Evolutionary conservation across 768 basidiomycete genomes (phyloP), one percentile per base, ranked within the genome.

Genomic region (Mycena galericulata): DNA sequence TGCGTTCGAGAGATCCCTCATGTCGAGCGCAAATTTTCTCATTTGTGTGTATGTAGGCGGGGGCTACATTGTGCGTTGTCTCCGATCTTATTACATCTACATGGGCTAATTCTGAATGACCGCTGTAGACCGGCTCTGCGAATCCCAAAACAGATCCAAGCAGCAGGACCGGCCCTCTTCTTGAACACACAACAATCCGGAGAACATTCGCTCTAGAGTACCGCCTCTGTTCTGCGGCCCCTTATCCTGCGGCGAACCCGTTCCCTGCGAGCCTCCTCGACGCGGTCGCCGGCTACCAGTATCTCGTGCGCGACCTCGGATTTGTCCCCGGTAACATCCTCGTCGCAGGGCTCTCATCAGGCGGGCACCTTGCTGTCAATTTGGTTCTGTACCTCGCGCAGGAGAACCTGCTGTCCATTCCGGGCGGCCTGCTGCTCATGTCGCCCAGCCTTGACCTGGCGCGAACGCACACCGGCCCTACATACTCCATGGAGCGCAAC

Each of bases 181-280:
- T 92, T 32, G 72, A 86, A 8, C 32, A 53, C 79, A 51, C 73
- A 79, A 38, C 65, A 79, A 75, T 88, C n/a, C 75, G 79, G 26
- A 86, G 89, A 47, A 78, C 82, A 9, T 85, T 92, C 72, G 85
- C 86, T 12, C 69, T 92, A 46, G 93, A 94, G 76, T 96, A 95
- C 76, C 89, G 92, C 11, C 85, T 90, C 46, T 86, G 88, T 38
- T 78, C 86, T 11, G 74, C 77, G 11, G 74, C 79, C 53, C 83
- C 87, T 29, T 78, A 79, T 72, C 67, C 74, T 29, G 75, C 80
- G 17, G 78, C 78, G 6, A 83, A 89, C 68, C 86, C 91, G 9
- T 95, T 95, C 81, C 93, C 93, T 0, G 83, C 90, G 0, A 90
- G 90, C 27, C 81, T 96, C 0, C 79, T 95, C 18, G 93, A 95